Conservation (phyloP, 441 rosid genomes). For the Raphanus hybrid region DNA sequence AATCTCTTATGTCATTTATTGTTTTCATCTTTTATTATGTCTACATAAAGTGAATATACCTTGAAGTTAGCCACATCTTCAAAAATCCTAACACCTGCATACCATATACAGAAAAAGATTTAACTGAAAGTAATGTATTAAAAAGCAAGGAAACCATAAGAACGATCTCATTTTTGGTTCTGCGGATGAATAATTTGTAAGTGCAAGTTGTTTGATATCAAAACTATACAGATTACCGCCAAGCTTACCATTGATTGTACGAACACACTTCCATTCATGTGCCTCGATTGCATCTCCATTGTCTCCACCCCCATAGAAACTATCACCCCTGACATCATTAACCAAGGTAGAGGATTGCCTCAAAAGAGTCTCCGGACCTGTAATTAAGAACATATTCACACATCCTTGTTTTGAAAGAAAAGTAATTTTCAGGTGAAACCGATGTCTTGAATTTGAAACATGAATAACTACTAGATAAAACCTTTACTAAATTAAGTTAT, state of each 20-base stretch:
- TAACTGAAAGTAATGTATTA: constrained; percentile 5
- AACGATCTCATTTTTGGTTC: constrained; percentile 16
- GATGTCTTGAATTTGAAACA: constrained; percentile 18
- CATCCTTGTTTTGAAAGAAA: constrained; percentile 18
- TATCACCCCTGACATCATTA: constrained; percentile 46
- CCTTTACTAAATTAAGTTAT: background rate
- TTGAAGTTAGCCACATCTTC: constrained; percentile 85
- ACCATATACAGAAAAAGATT: constrained; percentile 24
- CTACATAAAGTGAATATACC: constrained; percentile 53
- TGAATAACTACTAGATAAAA: constrained; percentile 15
- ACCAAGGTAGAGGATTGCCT: constrained; percentile 71
- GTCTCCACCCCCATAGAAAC: constrained; percentile 70
- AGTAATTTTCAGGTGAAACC: constrained; percentile 1
- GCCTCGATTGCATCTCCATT: constrained; percentile 93
- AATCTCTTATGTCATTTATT: background rate
- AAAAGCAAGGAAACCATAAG: constrained; percentile 24
- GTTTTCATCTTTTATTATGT: background rate
- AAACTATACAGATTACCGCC: constrained; percentile 14
- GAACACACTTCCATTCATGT: constrained; percentile 94
- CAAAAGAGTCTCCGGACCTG: constrained; percentile 92
- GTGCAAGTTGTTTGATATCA: constrained; percentile 17
- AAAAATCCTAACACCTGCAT: constrained; percentile 92
- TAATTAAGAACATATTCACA: constrained; percentile 34
- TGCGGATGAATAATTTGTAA: background rate
- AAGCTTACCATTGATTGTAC: constrained; percentile 82